Base-by-base conservation (phyloP, 75 land plant genomes). In the Pseudotsuga menziesii region DNA sequence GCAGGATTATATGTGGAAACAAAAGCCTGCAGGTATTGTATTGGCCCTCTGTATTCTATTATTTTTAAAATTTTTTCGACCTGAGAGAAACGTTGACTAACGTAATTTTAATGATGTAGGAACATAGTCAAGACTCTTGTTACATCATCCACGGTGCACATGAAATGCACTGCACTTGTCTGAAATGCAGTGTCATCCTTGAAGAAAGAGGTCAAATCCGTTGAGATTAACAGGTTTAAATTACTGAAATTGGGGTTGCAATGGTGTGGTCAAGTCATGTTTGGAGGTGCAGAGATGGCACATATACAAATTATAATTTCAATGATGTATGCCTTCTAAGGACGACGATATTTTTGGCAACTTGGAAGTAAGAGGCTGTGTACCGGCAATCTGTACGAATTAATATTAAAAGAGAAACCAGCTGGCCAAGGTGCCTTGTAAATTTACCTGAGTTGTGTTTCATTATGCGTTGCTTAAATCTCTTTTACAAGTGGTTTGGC, bases 1-100 rank as follows among this genome's bases (percentile, higher is more conserved):
- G 58, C 94, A 91, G 66, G 94, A 91, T 36, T 91, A 87, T 91
- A 83, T 83, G 84, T 91, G 90, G 90, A 88, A 91, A 75, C 82
- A 77, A 56, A 91, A 88, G 63, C 85, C 90, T 78, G 71, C 88
- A 84, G 93, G 93, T 91, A 75, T 55, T 70, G 6, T 39, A 67
- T 67, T 67, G 9, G 15, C 9, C 48, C 22, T 12, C 6, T 60
- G 27, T 60, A 26, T 22, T 22, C 11, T 67, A 13, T 8, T 67
- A 44, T 39, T 67, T 15, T 1, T 7, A 7, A 67, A 36, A 17
- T 13, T n/a, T 36, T 20, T 39, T n/a, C n/a, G 71, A 17, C 16
- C 32, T 67, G 8, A 67, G 16, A 19, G 8, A 20, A 67, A 3
- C 36, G 29, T 13, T 5, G 12, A 67, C 19, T 39, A 20, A 36